Evolutionary conservation across 495 filamentous ascomycete species (phyloP), one percentile per base, ranked within the genome.

Genomic region (Pseudoneurospora amorphoporcata): DNA sequence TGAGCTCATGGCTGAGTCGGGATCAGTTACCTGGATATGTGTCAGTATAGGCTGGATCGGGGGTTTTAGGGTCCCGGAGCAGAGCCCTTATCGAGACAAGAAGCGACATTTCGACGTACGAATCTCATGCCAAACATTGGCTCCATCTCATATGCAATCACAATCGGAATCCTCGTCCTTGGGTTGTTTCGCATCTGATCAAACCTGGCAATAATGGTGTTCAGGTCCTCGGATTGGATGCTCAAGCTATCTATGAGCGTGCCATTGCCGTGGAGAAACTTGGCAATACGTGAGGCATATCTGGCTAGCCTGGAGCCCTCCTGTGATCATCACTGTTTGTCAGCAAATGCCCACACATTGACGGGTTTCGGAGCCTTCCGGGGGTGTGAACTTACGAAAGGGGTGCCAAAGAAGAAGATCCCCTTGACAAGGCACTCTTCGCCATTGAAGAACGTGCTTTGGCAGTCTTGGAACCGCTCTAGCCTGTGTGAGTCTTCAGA

Each of bases 341-440:
- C 29, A 65, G 53, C 29, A 35, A 65, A 8, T 23, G 29, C 19
- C 5, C 12, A 65, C 7, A 35, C 2, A 8, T 8, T 17, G 3
- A 23, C 23, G n/a, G 32, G 16, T 69, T 19, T 8, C 17, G 32
- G 17, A 32, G 7, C 6, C 2, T 29, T 65, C 23, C 8, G 68
- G 4, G 37, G 17, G 23, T 32, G 35, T 7, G n/a, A 14, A 58
- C 72, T 73, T 29, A 71, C 73, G 61, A 75, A 73, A 32, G 72
- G 74, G 17, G 71, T 75, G 40, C 72, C 74, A 23, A 75, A 75
- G 41, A 75, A 75, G 68, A 75, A 73, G 32, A 75, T 61, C 1
- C 73, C 73, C 29, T 75, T 75, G 47, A 73, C 73, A 23, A 75
- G 69, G 45, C 68, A 70, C 17, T 70, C 39, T 19, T 58, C 73